Evolutionary conservation across 305 asterid genomes (phyloP).

Genomic region (Lippia alba): DNA sequence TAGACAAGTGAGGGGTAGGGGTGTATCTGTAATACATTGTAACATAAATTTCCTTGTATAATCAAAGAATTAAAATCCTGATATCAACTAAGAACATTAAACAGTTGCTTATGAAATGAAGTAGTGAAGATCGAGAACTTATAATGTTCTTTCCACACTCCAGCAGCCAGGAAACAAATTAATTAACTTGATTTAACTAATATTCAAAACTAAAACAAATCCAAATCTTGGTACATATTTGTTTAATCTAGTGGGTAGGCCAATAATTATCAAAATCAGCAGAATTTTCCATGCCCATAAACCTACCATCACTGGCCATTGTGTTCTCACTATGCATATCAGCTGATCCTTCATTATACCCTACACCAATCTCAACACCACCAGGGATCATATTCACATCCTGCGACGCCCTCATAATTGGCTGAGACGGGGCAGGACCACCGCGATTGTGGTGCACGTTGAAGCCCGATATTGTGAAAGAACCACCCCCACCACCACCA

Average conservation of each 20-base stretch:
- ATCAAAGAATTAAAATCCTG: too few species aligned
- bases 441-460: conserved; percentile 70
- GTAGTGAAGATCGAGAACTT: too few species aligned
- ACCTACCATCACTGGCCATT: conserved; percentile 34
- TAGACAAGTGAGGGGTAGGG: too few species aligned
- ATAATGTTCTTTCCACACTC: too few species aligned
- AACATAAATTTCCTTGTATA: too few species aligned
- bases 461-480: conserved; percentile 79
- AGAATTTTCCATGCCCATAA: conserved; percentile 69
- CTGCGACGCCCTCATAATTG: conserved; percentile 42
- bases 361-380: conserved; percentile 31
- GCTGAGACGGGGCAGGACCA: conserved; percentile 42
- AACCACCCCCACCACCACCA: conserved; percentile 30
- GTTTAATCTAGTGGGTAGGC: conserved; percentile 31
- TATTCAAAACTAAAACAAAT: too few species aligned
- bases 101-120: too few species aligned
- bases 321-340: conserved; percentile 46
- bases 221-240: too few species aligned
- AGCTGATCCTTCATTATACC: conserved; percentile 45
- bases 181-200: too few species aligned
- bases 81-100: too few species aligned
- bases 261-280: conserved; percentile 77
- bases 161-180: too few species aligned
- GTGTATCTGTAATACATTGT: too few species aligned
- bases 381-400: conserved; percentile 16